Evolutionary conservation across 2,329 filamentous ascomycete genomes (phyloP).

Genomic region (Colletotrichum nymphaeae): DNA sequence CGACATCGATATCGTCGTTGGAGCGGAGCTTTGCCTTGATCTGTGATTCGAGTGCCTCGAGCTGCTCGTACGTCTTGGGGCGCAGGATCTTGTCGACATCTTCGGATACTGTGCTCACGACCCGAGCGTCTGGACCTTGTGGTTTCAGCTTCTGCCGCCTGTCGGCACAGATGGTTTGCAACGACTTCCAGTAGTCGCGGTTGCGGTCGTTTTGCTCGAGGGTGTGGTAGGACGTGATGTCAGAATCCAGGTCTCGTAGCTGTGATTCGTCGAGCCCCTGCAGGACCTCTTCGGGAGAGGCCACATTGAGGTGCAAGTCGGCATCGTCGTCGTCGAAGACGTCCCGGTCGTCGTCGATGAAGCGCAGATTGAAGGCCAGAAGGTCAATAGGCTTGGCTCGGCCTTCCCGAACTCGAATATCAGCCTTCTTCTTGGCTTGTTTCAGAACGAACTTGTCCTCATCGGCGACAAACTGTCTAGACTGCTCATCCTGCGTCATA

Average conservation of each 20-base stretch:
- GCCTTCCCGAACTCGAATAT: constrained; percentile 91
- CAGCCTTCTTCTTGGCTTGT: constrained; percentile 97
- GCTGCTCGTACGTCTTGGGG: constrained; percentile 86
- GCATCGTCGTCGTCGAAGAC: constrained; percentile 86
- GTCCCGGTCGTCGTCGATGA: constrained; percentile 86
- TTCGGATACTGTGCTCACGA: constrained; percentile 82
- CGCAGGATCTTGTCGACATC: constrained; percentile 90
- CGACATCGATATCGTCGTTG: constrained; percentile 92
- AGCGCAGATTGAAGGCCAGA: constrained; percentile 89
- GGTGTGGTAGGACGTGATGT: constrained; percentile 82
- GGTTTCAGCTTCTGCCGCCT: constrained; percentile 74
- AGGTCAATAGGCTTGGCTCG: constrained; percentile 94
- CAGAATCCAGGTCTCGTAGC: constrained; percentile 81
- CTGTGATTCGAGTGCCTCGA: constrained; percentile 88
- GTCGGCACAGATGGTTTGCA: constrained; percentile 86
- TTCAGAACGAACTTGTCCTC: constrained; percentile 97
- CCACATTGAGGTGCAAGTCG: constrained; percentile 79
- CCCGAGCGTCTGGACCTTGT: constrained; percentile 73
- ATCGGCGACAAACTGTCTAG: constrained; percentile 86
- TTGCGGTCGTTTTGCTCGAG: constrained; percentile 84
- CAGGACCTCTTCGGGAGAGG: constrained; percentile 84
- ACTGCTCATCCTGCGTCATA: constrained; percentile 81
- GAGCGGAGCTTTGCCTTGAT: constrained; percentile 88
- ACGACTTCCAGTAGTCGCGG: constrained; percentile 90
- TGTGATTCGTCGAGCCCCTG: constrained; percentile 75